Evolutionary conservation across 768 basidiomycete genomes (phyloP), one percentile per base, ranked within the genome.

Genomic region (Tubosaeta sp.): DNA sequence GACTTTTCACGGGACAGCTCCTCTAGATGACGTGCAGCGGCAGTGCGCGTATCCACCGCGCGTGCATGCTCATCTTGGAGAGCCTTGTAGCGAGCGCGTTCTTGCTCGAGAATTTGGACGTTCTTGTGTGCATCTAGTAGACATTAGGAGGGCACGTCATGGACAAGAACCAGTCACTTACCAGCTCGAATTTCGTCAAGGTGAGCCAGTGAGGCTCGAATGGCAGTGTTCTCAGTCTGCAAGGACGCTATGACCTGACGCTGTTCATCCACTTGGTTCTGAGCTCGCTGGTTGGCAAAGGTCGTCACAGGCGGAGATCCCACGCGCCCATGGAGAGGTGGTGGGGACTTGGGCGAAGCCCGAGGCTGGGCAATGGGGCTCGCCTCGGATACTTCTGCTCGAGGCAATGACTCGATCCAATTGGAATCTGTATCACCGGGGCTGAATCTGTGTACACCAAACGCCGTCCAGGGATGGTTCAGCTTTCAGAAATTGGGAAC

Each of bases 361-460:
- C 32, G 50, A 38, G 52, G 69, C 53, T 75, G 74, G 12, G 74
- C 64, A 39, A 69, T 64, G 38, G 67, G 69, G 14, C 49, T 59
- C 32, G 56, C 57, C 19, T 66, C 59, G n/a, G 61, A 54, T 25
- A 63, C 63, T 19, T 70, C 67, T 9, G 71, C 74, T 53, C 74
- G 79, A 29, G 82, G 71, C 48, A 88, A 72, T 22, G 82, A 80
- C 37, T 80, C 72, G 42, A 89, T 58, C 87, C 88, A 88, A 53
- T 81, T 78, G 25, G 63, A 34, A 49, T 76, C 74, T 17, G 59
- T 31, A 39, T 73, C 75, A 51, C 72, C 75, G 53, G 76, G 74
- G 9, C 69, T 55, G 62, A 82, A 85, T 56, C 76, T 78, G 44
- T 17, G 5, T 68, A 55, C 53, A 34, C n/a, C 33, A 43, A 43